phyloP scores from a whole-genome alignment of 768 basidiomycete species.

The Melanogaster broomeanus region DNA sequence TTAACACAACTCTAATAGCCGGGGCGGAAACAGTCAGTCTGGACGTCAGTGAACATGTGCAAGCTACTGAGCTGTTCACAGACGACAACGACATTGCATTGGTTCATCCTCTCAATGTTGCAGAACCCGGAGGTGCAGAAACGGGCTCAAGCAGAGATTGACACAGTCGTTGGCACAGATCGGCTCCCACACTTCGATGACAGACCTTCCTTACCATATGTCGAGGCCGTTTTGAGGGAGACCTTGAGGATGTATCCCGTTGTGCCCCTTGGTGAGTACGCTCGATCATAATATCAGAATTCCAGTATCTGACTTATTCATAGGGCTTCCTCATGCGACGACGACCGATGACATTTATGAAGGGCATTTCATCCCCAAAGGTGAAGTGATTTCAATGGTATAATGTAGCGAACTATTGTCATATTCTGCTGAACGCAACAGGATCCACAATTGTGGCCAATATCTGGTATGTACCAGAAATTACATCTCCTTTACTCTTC shows the following conservation, averaged over 20 bases:
- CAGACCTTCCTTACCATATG: conserved; percentile 24
- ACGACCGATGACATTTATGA: conserved; percentile 19
- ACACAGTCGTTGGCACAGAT: conserved; percentile 26
- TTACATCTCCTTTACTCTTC: neutral
- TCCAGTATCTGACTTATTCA: neutral
- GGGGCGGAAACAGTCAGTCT: conserved; percentile 18
- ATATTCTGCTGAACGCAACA: neutral
- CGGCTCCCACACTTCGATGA: conserved; percentile 30
- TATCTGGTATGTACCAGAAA: conserved; percentile 13
- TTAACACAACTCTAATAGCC: conserved; percentile 8
- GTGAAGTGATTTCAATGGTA: conserved; percentile 3
- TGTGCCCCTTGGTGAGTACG: conserved; percentile 24
- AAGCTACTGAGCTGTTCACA: neutral
- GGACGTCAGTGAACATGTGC: neutral
- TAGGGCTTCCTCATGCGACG: conserved; percentile 20
- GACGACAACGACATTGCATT: conserved; percentile 10
- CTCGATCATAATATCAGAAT: neutral
- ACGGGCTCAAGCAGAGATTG: conserved; percentile 32
- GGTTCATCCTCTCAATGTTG: conserved; percentile 36
- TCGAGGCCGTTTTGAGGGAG: conserved; percentile 32
- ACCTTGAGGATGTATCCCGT: conserved; percentile 29
- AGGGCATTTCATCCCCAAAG: conserved; percentile 24
- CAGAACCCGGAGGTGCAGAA: conserved; percentile 32
- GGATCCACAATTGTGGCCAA: conserved; percentile 21
- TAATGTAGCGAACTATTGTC: neutral